These are phyloP conservation scores for Xylariaceae sp. DNA, from an alignment of 2,329 filamentous ascomycete species.

Conservation along the genomic window DNA sequence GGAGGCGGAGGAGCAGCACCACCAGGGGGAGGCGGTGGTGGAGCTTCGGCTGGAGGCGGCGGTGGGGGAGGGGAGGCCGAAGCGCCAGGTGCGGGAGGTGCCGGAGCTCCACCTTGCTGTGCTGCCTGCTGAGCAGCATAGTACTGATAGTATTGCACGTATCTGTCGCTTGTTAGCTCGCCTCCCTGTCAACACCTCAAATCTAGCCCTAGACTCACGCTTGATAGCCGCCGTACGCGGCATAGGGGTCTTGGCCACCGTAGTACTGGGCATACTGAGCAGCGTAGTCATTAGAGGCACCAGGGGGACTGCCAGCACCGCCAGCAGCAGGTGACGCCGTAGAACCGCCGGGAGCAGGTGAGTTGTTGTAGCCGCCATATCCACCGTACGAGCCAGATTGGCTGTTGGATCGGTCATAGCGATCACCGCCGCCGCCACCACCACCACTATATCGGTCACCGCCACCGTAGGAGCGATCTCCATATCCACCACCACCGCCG, in stretches of 20 bases:
- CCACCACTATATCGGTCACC: constrained; percentile 22
- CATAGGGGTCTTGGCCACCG: constrained; percentile 74
- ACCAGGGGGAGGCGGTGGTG: constrained; percentile 60
- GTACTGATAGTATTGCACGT: constrained; percentile 72
- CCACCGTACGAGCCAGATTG: constrained; percentile 31
- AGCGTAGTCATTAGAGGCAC: constrained; percentile 56
- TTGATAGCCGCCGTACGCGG: constrained; percentile 84
- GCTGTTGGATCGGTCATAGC: constrained; percentile 34
- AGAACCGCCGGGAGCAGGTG: constrained; percentile 38
- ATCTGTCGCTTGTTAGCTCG: constrained; percentile 36
- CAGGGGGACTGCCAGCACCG: constrained; percentile 41
- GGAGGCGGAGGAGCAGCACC: constrained; percentile 55
- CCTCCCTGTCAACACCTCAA: background rate
- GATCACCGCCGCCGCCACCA: constrained; percentile 20
- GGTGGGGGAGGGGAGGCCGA: constrained; percentile 55
- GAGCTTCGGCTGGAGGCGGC: constrained; percentile 59
- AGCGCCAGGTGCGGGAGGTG: constrained; percentile 43
- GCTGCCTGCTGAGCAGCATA: constrained; percentile 55
- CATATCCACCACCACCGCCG: constrained; percentile 40
- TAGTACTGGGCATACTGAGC: constrained; percentile 86
- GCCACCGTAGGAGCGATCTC: constrained; percentile 38
- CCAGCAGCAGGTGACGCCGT: constrained; percentile 41
- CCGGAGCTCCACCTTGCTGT: constrained; percentile 41
- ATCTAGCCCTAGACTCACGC: constrained; percentile 48
- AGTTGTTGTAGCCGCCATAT: constrained; percentile 38